Conservation (phyloP, 2,329 filamentous ascomycete genomes). For the Neofusicoccum cordaticola region DNA sequence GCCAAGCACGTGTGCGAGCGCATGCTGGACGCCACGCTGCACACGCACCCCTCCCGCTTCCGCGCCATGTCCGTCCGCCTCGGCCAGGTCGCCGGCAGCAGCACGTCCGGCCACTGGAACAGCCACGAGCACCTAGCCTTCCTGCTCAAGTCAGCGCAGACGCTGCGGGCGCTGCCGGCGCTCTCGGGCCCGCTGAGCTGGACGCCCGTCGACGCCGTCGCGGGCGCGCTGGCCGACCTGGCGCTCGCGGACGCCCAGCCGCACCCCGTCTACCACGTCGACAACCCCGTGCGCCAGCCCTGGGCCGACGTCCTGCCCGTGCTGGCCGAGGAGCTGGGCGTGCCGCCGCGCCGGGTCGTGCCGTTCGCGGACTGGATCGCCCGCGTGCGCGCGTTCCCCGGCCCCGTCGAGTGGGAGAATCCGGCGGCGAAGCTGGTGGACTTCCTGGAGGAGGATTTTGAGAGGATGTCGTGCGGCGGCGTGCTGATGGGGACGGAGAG, state of each 20-base stretch:
- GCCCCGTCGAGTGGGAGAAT: conserved; percentile 25
- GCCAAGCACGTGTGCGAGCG: conserved; percentile 53
- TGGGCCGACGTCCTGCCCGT: conserved; percentile 39
- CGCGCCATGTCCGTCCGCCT: conserved; percentile 44
- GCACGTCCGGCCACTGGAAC: conserved; percentile 54
- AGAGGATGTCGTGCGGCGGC: conserved; percentile 48
- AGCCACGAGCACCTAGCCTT: conserved; percentile 51
- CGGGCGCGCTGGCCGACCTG: conserved; percentile 35
- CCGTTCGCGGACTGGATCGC: conserved; percentile 43
- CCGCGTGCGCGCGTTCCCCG: conserved; percentile 29
- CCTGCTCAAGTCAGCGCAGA: conserved; percentile 51
- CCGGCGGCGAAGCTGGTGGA: conserved; percentile 32
- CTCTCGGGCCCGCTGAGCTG: conserved; percentile 44
- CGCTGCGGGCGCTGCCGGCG: conserved; percentile 42
- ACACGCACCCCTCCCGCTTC: conserved; percentile 43
- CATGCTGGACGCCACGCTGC: conserved; percentile 50
- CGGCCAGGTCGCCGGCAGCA: conserved; percentile 55
- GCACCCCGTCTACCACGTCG: conserved; percentile 43
- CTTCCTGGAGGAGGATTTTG: conserved; percentile 35
- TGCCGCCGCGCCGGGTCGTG: conserved; percentile 27
- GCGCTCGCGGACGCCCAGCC: not conserved
- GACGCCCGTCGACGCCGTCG: conserved; percentile 47
- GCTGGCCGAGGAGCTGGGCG: conserved; percentile 32
- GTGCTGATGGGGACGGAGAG: conserved; percentile 40
- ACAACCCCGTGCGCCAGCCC: conserved; percentile 44